A percentile compares a stretch with the other conserved stretches of the same genome.
Evolutionary conservation across 495 filamentous ascomycete genomes (phyloP).

Genomic region (Penicillium ochrochloron): DNA sequence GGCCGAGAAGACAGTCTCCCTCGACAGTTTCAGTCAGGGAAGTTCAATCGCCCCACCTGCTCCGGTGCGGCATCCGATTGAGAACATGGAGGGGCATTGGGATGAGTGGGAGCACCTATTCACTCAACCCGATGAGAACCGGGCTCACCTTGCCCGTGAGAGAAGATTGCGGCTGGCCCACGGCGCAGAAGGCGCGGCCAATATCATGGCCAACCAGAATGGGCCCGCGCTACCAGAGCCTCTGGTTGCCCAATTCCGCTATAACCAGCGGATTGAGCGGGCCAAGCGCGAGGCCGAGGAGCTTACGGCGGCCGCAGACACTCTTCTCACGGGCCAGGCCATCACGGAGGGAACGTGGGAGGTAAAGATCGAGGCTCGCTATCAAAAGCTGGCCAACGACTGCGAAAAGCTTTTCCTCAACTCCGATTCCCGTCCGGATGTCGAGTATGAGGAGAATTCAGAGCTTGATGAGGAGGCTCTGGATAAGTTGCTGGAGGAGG

Average conservation of each 20-base stretch:
- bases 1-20: background rate
- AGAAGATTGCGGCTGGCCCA: background rate
- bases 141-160: background rate
- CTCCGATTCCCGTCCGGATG: background rate
- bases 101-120: background rate
- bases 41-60: background rate
- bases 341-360: constrained; percentile 9
- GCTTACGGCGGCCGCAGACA: background rate
- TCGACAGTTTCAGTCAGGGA: background rate
- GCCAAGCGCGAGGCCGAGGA: constrained; percentile 1
- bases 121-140: background rate
- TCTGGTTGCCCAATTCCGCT: background rate
- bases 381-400: background rate
- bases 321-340: background rate
- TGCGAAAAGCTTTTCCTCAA: background rate
- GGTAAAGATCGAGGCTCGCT: background rate
- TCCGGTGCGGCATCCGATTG: background rate
- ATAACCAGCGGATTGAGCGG: background rate
- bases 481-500: background rate
- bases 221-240: background rate
- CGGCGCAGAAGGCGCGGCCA: background rate
- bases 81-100: background rate
- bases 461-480: constrained; percentile 3
- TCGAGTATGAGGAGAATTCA: background rate
- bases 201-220: background rate